These are phyloP conservation scores for Ananas comosus DNA, from an alignment of 176 grass and related monocot species.

Conservation along the genomic window DNA sequence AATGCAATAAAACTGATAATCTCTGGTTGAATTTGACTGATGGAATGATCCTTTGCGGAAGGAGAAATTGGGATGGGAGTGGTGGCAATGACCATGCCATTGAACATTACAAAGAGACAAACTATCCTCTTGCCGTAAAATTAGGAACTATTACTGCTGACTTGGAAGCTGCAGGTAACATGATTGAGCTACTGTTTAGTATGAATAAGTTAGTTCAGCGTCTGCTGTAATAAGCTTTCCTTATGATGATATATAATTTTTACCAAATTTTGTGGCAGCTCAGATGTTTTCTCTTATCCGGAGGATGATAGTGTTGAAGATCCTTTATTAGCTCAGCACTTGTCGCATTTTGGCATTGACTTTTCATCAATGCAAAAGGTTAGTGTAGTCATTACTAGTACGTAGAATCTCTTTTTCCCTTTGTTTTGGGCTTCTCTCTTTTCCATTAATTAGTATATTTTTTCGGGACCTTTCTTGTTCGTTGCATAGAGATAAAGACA, in stretches of 20 bases:
- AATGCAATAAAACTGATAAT: constrained; percentile 94
- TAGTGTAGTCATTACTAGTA: constrained; percentile 3
- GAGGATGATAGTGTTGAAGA: constrained; percentile 96
- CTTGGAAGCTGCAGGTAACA: constrained; percentile 91
- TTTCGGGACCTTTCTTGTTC: background rate
- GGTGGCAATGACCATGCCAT: constrained; percentile 96
- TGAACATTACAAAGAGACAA: constrained; percentile 78
- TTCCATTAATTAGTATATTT: background rate
- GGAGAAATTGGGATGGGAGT: constrained; percentile 79
- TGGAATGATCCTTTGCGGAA: constrained; percentile 83
- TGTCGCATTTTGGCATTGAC: constrained; percentile 91
- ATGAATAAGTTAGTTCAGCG: background rate
- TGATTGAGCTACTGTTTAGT: constrained; percentile 8
- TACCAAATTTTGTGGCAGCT: constrained; percentile 55
- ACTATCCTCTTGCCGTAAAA: constrained; percentile 88
- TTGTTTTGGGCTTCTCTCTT: background rate
- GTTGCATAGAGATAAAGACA: background rate
- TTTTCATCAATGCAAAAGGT: constrained; percentile 99
- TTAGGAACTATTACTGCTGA: constrained; percentile 91
- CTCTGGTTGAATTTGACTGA: constrained; percentile 98
- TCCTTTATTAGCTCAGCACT: constrained; percentile 88
- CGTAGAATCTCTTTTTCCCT: constrained; percentile 4
- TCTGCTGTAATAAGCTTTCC: background rate
- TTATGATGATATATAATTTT: constrained; percentile 5
- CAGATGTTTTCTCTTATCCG: constrained; percentile 98